A percentile compares a stretch with the other conserved stretches of the same genome.
Evolutionary conservation across 1,284 basidiomycete genomes (phyloP).

Genomic region (Leccinum subrobustum): DNA sequence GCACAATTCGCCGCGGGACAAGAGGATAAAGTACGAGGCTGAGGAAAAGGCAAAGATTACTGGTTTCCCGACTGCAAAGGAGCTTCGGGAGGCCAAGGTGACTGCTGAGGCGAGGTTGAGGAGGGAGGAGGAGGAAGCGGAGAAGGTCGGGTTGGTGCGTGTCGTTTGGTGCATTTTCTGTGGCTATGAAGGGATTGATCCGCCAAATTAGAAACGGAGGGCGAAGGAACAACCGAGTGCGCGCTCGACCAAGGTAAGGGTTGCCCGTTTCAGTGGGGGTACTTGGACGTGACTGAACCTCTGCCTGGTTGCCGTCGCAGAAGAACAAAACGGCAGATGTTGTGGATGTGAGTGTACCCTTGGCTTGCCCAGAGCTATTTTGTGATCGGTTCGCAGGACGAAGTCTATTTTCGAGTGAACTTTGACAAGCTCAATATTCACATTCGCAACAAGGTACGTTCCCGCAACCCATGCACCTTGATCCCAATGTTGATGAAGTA

Average conservation of each 20-base stretch:
- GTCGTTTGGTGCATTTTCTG: not conserved
- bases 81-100: constrained; percentile 68
- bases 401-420: constrained; percentile 81
- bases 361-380: not conserved
- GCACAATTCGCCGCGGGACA: constrained; percentile 74
- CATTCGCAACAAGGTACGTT: constrained; percentile 79
- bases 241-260: constrained; percentile 51
- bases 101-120: constrained; percentile 58
- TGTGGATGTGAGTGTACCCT: constrained; percentile 57
- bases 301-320: constrained; percentile 34
- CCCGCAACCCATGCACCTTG: not conserved
- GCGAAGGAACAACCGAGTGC: constrained; percentile 47
- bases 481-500: constrained; percentile 11
- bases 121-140: constrained; percentile 69
- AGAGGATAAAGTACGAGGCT: constrained; percentile 68
- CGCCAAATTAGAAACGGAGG: constrained; percentile 55
- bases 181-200: constrained; percentile 6
- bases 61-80: constrained; percentile 74
- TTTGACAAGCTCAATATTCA: constrained; percentile 87
- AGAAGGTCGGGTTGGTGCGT: constrained; percentile 69
- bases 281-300: constrained; percentile 1
- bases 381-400: constrained; percentile 47
- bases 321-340: constrained; percentile 53
- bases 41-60: constrained; percentile 72
- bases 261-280: not conserved